Evolutionary conservation across 306 rosid species (phyloP), one percentile per base, ranked within the genome.

Genomic region (Lupinus albus): DNA sequence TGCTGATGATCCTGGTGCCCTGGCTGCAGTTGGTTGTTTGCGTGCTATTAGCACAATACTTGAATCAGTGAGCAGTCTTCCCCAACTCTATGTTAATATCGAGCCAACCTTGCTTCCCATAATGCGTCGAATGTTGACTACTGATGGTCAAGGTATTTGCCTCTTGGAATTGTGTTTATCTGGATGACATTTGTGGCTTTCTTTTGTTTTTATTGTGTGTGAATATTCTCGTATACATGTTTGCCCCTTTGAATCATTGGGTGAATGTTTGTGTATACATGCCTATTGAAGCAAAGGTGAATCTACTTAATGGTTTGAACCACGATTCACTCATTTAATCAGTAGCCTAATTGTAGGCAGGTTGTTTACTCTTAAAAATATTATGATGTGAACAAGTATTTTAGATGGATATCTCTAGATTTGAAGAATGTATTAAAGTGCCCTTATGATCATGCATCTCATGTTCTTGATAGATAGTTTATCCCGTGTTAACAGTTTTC

Each of bases 31-130:
- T 81, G 95, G 98, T 63, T 92, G 98, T 78, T 80, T 92, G 79
- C 95, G 89, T 68, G 98, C 96, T 54, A 92, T 92, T 59, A 89
- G 96, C 83, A 87, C 98, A 36, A 89, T 92, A 79, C 92, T 92
- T 61, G 96, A 92, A 81, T 89, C 98, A 66, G 96, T 92, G 84
- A 92, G 95, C 92, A 84, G 95, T 83, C 95, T 92, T 79, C 95
- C 92, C 67, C 88, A 85, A 57, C 89, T 89, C 30, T 92, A 87
- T 79, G 82, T 81, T 67, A 81, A 87, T 81, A 78, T 92, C 32
- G 98, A 92, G 84, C 93, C 96, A 62, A 87, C 91, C 12, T 62
- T 92, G 81, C 95, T 92, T 77, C 96, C 96, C 51, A 89, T 92
- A 76, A 85, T 92, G 98, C 87, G 64, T 18, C 86, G 79, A 74